Conservation (phyloP, 148 eudicot species). For the Talinum fruticosum region DNA sequence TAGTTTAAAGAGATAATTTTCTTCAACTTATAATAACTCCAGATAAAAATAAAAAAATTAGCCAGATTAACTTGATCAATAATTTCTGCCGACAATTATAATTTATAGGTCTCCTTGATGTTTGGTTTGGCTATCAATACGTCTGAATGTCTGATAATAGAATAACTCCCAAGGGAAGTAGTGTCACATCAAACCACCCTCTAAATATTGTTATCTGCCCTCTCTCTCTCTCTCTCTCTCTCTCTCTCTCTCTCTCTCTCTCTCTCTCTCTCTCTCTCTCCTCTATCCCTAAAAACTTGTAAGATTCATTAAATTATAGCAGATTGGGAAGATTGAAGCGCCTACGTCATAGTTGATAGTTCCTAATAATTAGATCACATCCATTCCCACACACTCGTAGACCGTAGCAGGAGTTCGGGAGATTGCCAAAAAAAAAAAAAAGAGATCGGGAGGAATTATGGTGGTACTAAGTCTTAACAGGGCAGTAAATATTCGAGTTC, state of each 20-base stretch:
- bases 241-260: neutral
- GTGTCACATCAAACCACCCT: neutral
- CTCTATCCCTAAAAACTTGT: too few relatives aligned
- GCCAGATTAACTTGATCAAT: too few relatives aligned
- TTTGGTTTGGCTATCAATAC: constrained; percentile 6
- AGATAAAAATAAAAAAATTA: too few relatives aligned
- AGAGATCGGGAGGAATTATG: too few relatives aligned
- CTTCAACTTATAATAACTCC: too few relatives aligned
- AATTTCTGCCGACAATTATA: neutral
- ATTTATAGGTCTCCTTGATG: neutral
- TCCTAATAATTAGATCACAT: neutral
- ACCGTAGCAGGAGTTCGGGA: too few relatives aligned
- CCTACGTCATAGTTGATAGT: constrained; percentile 7
- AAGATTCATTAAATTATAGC: neutral
- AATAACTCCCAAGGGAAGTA: neutral
- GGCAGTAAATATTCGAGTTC: too few relatives aligned
- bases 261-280: neutral
- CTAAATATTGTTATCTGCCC: neutral
- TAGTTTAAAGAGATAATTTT: too few relatives aligned
- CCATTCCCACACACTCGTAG: neutral
- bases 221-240: constrained; percentile 1
- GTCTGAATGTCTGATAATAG: neutral
- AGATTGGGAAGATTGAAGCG: constrained; percentile 5
- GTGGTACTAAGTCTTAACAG: too few relatives aligned
- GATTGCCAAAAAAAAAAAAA: too few relatives aligned